Conservation (phyloP, 2,329 filamentous ascomycete species). For the Zopfia rhizophila region DNA sequence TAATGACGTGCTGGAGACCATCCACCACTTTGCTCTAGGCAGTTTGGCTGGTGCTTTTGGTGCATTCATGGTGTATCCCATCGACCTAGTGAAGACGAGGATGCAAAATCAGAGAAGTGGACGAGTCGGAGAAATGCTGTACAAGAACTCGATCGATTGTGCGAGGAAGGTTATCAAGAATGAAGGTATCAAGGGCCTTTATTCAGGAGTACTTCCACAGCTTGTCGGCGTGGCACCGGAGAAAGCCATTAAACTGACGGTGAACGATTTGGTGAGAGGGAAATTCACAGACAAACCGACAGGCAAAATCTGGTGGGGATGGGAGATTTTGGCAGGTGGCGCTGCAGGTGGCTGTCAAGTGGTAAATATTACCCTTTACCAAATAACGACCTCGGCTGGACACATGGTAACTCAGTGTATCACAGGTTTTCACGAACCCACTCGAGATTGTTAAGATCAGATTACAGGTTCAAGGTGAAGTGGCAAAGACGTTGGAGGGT, state of each 20-base stretch:
- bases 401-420: conserved; percentile 19
- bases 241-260: conserved; percentile 98
- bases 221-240: conserved; percentile 98
- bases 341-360: conserved; percentile 94
- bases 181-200: conserved; percentile 88
- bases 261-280: conserved; percentile 90
- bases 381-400: neutral
- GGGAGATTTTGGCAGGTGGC: conserved; percentile 89
- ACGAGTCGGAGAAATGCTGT: conserved; percentile 85
- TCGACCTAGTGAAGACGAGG: conserved; percentile 97
- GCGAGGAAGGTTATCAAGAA: conserved; percentile 92
- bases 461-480: conserved; percentile 95
- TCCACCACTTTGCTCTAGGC: conserved; percentile 90
- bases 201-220: conserved; percentile 94
- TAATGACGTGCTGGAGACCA: conserved; percentile 75
- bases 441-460: conserved; percentile 99
- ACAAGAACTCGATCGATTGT: conserved; percentile 98
- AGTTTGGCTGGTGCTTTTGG: conserved; percentile 94
- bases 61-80: conserved; percentile 99
- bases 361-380: conserved; percentile 65
- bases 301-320: conserved; percentile 74
- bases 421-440: conserved; percentile 92
- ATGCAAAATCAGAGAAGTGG: conserved; percentile 95
- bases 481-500: conserved; percentile 85
- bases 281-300: conserved; percentile 78